A percentile compares a stretch with the other conserved stretches of the same genome.
Evolutionary conservation across 2,329 filamentous ascomycete species (phyloP).

Genomic region (Pseudogymnoascus sp.): DNA sequence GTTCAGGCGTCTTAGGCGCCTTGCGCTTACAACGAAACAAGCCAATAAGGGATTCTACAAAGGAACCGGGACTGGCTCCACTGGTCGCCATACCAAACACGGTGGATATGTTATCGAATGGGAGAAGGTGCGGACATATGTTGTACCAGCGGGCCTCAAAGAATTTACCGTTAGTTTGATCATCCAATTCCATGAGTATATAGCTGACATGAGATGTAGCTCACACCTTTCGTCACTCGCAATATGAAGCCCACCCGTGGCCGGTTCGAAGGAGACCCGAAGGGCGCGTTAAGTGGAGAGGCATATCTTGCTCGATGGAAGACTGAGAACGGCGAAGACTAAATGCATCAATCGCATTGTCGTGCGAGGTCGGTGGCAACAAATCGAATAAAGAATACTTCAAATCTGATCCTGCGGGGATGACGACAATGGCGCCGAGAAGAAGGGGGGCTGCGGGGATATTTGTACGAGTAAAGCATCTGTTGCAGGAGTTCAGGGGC

Average conservation of each 20-base stretch:
- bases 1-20: slow-evolving; percentile 61
- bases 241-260: slow-evolving; percentile 47
- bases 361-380: background rate
- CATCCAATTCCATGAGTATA: background rate
- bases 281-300: slow-evolving; percentile 53
- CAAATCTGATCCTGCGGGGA: background rate
- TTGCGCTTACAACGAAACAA: slow-evolving; percentile 84
- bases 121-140: slow-evolving; percentile 83
- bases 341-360: slow-evolving; percentile 11
- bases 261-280: slow-evolving; percentile 41
- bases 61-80: slow-evolving; percentile 79
- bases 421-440: background rate
- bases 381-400: background rate
- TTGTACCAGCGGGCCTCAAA: slow-evolving; percentile 61
- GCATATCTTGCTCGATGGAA: slow-evolving; percentile 61
- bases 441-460: background rate
- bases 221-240: slow-evolving; percentile 69
- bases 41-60: slow-evolving; percentile 95
- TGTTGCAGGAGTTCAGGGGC: background rate
- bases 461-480: slow-evolving; percentile 1
- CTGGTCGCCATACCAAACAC: slow-evolving; percentile 75
- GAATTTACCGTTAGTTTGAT: slow-evolving; percentile 58
- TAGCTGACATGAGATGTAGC: slow-evolving; percentile 37
- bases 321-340: slow-evolving; percentile 49
- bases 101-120: slow-evolving; percentile 81